phyloP scores from a whole-genome alignment of 257 asterid species.

The Capsicum chinense region DNA sequence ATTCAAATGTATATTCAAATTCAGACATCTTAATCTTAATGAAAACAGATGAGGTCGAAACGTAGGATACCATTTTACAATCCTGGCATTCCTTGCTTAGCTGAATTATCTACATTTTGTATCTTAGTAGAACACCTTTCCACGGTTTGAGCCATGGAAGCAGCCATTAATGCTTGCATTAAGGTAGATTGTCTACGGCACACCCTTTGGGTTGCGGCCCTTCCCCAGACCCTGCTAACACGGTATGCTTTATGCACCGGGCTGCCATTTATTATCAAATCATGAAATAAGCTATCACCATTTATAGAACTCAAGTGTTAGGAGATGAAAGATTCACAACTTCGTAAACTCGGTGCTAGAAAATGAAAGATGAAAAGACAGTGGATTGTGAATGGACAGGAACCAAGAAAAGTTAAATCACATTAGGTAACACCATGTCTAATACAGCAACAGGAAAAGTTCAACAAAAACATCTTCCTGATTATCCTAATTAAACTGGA shows the following conservation, averaged over 20 bases:
- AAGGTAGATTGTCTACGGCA: neutral
- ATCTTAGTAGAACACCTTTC: neutral
- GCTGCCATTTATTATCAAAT: neutral
- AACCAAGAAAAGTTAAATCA: neutral
- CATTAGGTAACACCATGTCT: neutral
- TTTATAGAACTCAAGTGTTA: neutral
- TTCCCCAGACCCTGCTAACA: neutral
- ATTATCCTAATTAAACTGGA: conserved; percentile 9
- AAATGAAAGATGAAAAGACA: conserved; percentile 6
- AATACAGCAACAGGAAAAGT: conserved; percentile 1
- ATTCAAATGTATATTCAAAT: no score
- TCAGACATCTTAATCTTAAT: no score
- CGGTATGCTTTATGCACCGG: neutral
- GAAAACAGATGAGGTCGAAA: no score
- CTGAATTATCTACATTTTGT: neutral
- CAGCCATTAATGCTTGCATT: neutral
- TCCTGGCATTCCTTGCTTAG: neutral
- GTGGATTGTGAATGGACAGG: conserved; percentile 3
- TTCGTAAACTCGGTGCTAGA: neutral
- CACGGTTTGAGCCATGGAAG: neutral
- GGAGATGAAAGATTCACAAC: conserved; percentile 18
- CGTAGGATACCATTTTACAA: no score
- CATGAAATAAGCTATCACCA: conserved; percentile 4
- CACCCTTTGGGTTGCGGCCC: neutral
- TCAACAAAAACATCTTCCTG: conserved; percentile 8